phyloP scores from a whole-genome alignment of 2,329 filamentous ascomycete species.

The Pseudogymnoascus sp. region DNA sequence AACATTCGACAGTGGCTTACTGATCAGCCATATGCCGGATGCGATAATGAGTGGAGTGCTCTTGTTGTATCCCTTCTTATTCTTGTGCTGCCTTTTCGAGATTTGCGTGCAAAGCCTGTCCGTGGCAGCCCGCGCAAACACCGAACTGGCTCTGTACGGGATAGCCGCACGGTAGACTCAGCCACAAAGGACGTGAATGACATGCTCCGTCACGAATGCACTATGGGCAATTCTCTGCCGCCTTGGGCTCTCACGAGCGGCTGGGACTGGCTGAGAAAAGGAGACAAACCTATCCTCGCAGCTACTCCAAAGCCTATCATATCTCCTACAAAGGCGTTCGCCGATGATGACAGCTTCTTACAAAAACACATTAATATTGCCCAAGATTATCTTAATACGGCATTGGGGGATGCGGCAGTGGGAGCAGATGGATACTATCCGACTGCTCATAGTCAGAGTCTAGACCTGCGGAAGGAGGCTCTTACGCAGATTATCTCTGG shows the following conservation, averaged over 20 bases:
- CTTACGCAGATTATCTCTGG: constrained; percentile 63
- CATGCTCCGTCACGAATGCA: constrained; percentile 38
- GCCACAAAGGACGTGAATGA: constrained; percentile 36
- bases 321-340: background rate
- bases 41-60: constrained; percentile 61
- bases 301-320: background rate
- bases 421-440: constrained; percentile 55
- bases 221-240: constrained; percentile 30
- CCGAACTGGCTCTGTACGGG: constrained; percentile 34
- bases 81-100: constrained; percentile 53
- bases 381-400: constrained; percentile 55
- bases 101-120: constrained; percentile 25
- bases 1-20: constrained; percentile 63
- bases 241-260: constrained; percentile 52
- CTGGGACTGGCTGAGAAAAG: constrained; percentile 65
- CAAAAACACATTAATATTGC: constrained; percentile 48
- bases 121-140: constrained; percentile 31
- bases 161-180: constrained; percentile 37
- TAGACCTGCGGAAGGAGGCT: constrained; percentile 48
- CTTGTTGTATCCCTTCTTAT: constrained; percentile 55
- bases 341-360: constrained; percentile 48
- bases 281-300: constrained; percentile 31
- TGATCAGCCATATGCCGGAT: constrained; percentile 36
- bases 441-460: constrained; percentile 41
- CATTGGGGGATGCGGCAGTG: constrained; percentile 46